A percentile compares a stretch with the other conserved stretches of the same genome.
Conservation (phyloP, 2,329 filamentous ascomycete species). For the Cercospora canescens region DNA sequence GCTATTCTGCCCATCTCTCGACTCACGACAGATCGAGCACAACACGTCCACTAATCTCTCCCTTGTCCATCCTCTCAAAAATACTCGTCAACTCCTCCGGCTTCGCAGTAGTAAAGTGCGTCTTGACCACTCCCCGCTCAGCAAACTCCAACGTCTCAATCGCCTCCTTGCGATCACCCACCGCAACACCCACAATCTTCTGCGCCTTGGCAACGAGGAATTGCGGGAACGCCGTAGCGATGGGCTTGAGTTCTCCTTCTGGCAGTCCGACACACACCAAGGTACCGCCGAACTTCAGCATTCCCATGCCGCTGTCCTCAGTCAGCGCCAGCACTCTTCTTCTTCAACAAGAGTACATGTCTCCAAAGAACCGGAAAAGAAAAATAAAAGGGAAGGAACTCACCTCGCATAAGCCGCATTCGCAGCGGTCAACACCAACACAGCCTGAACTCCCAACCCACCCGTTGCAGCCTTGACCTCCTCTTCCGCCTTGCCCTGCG, state of each 20-base stretch:
- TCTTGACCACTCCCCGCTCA: slow-evolving; percentile 47
- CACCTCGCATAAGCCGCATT: slow-evolving; percentile 48
- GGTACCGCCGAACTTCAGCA: slow-evolving; percentile 44
- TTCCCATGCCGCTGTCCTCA: slow-evolving; percentile 33
- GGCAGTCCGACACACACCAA: slow-evolving; percentile 50
- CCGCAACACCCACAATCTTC: slow-evolving; percentile 48
- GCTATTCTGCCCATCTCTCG: background rate
- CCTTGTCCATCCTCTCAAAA: slow-evolving; percentile 50
- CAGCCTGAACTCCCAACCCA: slow-evolving; percentile 61
- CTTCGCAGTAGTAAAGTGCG: slow-evolving; percentile 47
- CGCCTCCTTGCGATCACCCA: slow-evolving; percentile 49
- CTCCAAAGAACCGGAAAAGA: background rate
- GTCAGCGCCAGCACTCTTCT: background rate
- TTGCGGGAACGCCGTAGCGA: slow-evolving; percentile 43
- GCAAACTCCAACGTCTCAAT: slow-evolving; percentile 52
- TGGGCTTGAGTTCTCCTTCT: slow-evolving; percentile 48
- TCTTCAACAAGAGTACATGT: background rate
- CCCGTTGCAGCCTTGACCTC: slow-evolving; percentile 59
- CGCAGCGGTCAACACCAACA: slow-evolving; percentile 55
- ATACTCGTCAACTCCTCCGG: slow-evolving; percentile 49
- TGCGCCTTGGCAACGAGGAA: slow-evolving; percentile 45
- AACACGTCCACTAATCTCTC: slow-evolving; percentile 48
- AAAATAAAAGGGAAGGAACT: background rate
- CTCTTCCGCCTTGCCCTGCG: slow-evolving; percentile 53
- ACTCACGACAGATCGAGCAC: slow-evolving; percentile 44